These are phyloP conservation scores for Uronychia setigera DNA, from an alignment of 73 alveolate species.

Conservation along the genomic window DNA sequence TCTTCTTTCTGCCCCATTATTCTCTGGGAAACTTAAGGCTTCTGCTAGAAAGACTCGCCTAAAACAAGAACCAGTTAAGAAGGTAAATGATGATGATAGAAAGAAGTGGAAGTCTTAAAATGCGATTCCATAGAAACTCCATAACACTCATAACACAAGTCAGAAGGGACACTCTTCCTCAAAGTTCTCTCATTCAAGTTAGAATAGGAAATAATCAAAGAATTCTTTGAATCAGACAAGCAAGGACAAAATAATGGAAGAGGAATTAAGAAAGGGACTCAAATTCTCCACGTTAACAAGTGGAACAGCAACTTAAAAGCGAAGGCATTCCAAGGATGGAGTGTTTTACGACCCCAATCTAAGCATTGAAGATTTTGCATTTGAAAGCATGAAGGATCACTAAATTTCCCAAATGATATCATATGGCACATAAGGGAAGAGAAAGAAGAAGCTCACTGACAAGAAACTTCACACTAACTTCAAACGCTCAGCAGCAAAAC, in stretches of 20 bases:
- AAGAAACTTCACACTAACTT: not conserved
- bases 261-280: not conserved
- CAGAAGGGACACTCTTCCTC: too few relatives aligned
- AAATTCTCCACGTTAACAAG: not conserved
- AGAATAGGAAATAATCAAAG: not conserved
- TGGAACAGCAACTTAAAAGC: not conserved
- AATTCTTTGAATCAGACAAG: not conserved
- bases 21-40: too few relatives aligned
- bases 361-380: not conserved
- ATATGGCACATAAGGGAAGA: not conserved
- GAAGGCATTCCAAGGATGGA: constrained; percentile 2
- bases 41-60: too few relatives aligned
- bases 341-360: not conserved
- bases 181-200: too few relatives aligned
- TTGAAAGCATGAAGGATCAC: not conserved
- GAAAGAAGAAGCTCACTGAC: not conserved
- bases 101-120: too few relatives aligned
- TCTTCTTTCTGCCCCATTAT: not conserved
- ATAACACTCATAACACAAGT: too few relatives aligned
- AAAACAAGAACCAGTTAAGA: too few relatives aligned
- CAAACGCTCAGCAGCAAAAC: not conserved
- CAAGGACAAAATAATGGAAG: not conserved
- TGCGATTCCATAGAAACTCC: too few relatives aligned
- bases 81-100: too few relatives aligned
- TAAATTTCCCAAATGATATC: not conserved